A percentile compares a stretch with the other conserved stretches of the same genome.
These are phyloP conservation scores for Sphaerulina musiva DNA, from an alignment of 2,329 filamentous ascomycete genomes.

Conservation along the genomic window DNA sequence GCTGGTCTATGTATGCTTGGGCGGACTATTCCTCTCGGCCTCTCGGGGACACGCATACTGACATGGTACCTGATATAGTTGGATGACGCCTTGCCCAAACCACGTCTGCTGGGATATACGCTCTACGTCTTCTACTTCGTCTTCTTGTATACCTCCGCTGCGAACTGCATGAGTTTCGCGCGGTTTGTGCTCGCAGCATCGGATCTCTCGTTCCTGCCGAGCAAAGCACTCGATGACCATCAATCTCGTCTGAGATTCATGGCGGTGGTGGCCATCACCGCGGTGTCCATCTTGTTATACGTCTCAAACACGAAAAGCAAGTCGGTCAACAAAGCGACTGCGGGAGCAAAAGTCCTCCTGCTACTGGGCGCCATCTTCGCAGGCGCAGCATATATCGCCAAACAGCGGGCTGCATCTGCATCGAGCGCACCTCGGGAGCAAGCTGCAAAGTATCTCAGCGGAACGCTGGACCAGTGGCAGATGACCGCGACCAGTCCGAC, in stretches of 20 bases:
- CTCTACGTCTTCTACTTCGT: constrained; percentile 16
- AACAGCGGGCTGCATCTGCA: neutral
- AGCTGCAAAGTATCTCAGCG: neutral
- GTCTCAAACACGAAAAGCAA: constrained; percentile 6
- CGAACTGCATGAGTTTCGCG: constrained; percentile 13
- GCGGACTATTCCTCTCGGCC: neutral
- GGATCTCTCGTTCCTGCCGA: constrained; percentile 1
- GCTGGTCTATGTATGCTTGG: constrained; percentile 12
- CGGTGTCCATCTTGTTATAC: constrained; percentile 8
- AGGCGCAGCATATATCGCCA: constrained; percentile 2
- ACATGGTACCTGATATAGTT: neutral
- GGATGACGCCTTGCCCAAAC: constrained; percentile 8
- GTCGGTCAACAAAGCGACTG: constrained; percentile 9
- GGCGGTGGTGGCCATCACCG: constrained; percentile 3
- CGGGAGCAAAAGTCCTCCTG: constrained; percentile 11
- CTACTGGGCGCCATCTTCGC: constrained; percentile 7
- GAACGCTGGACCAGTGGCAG: neutral
- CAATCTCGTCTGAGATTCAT: constrained; percentile 7
- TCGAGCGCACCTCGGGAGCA: neutral
- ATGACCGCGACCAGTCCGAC: neutral
- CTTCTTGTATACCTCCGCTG: constrained; percentile 9
- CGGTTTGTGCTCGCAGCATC: constrained; percentile 11
- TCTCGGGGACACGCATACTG: neutral
- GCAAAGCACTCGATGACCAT: neutral
- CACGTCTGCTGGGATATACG: constrained; percentile 12